Evolutionary conservation across 441 rosid genomes (phyloP).

Genomic region (Corymbia citriodora): DNA sequence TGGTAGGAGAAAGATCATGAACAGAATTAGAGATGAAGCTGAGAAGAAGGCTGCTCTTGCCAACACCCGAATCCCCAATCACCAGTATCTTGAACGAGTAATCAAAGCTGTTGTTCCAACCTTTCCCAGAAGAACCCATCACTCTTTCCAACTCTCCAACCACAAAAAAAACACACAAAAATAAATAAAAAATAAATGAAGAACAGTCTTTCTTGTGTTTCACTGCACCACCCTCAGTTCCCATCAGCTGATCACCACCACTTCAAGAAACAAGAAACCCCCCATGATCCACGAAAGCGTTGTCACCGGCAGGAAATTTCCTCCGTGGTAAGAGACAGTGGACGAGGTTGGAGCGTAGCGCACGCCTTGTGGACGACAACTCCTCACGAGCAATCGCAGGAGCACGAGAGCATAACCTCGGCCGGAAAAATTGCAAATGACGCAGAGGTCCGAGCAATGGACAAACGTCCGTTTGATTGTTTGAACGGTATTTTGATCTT

Average conservation of each 20-base stretch:
- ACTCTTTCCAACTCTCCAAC: neutral
- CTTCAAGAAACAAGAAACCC: neutral
- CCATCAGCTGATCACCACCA: neutral
- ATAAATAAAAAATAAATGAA: neutral
- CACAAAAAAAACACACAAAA: neutral
- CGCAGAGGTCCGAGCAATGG: neutral
- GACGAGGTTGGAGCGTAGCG: neutral
- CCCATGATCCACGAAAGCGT: neutral
- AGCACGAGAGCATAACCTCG: neutral
- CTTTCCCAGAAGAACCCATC: neutral
- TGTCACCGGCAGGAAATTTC: neutral
- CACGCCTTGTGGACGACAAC: neutral
- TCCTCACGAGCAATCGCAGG: neutral
- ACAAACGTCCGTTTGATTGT: neutral
- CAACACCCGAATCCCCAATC: slow-evolving; percentile 7
- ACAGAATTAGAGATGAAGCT: slow-evolving; percentile 1
- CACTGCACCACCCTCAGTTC: neutral
- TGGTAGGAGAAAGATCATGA: neutral
- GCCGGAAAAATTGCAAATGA: neutral
- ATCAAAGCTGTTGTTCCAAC: neutral
- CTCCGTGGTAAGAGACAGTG: neutral
- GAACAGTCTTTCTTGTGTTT: neutral
- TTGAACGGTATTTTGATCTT: neutral
- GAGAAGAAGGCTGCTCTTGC: slow-evolving; percentile 5
- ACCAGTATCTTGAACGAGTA: slow-evolving; percentile 5